Base-by-base conservation (phyloP, 2,329 filamentous ascomycete species). In the Diaporthe capsici region DNA sequence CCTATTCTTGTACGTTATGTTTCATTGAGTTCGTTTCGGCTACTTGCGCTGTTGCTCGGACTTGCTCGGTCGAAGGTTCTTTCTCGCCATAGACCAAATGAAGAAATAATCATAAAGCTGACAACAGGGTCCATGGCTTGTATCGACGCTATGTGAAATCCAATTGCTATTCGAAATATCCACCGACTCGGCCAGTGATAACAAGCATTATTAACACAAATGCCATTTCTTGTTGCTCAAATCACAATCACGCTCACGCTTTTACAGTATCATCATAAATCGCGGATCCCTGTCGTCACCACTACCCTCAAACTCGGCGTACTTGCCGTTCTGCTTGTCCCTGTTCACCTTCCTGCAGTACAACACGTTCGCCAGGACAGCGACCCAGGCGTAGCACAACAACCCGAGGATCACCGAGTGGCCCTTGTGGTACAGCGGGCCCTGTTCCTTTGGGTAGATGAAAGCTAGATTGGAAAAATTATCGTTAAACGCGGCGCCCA, bases 301-400 rank as follows among this genome's bases (percentile, higher is more conserved):
- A 76, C 82, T 89, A 0, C 90, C 91, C 53, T 83, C 83, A 78
- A 88, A 93, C 77, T 89, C 80, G 70, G 88, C 88, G 78, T 92
- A 90, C 79, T 90, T 92, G 1, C 92, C 92, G 6, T 79, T 84
- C 17, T 81, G 84, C 84, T 94, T 94, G 79, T 93, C 91, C 10
- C 84, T 85, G 79, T 94, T 94, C 37, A 93, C 86, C 82, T 92
- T 93, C 77, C 83, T 84, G 78, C 91, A 93, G 83, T 91, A 92
- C 0, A 91, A 79, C 2, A 93, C 88, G 78, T 93, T 93, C 58
- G 86, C 82, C 0, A 92, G 82, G 28, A 93, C 87, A 74, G 92
- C 84, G 63, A 92, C 87, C 92, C 92, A 94, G 4, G 90, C 89
- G 79, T 87, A 90, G 53, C 90, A 89, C 58, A 94, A 79, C 31